Base-by-base conservation (phyloP, 768 basidiomycete genomes). In the Rhodotorula toruloides region DNA sequence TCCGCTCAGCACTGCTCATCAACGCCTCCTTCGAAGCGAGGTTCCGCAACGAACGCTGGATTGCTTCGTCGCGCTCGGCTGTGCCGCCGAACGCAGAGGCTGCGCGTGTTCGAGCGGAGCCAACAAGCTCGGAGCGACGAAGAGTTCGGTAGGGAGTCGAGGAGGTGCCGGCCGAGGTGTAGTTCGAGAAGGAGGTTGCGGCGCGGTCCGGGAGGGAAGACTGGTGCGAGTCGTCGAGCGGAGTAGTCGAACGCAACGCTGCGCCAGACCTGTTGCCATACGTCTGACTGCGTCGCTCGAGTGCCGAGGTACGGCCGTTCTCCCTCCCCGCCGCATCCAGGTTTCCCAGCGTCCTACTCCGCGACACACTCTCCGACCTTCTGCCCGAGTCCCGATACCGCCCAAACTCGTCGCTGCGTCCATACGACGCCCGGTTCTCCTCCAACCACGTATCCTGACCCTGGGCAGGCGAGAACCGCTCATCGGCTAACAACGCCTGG, bases 331-430 rank as follows among this genome's bases (percentile, higher is more conserved):
- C 37, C 21, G 9, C 22, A 0, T 29, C 46, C 40, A 55, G 21
- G 31, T 58, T 46, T 39, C 58, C 53, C 21, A 65, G 19, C 25
- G 62, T 63, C 11, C 42, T 37, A 25, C 65, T 62, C 9, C 58
- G 31, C 3, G 49, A 46, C 0, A 54, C 44, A 40, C 53, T 22
- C n/a, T n/a, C n/a, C n/a, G n/a, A n/a, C n/a, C n/a, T n/a, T n/a
- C n/a, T n/a, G n/a, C n/a, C n/a, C n/a, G n/a, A n/a, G n/a, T n/a
- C 0, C 49, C 49, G 4, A 14, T 43, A 0, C 12, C n/a, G 16
- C 2, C 67, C 67, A 27, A 68, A 68, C 61, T 68, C 67, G 42
- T 54, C 67, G 4, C 50, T 14, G 21, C 32, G 19, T 6, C 39
- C 49, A 11, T 11, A 4, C n/a, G 37, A n/a, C 46, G 46, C 12